Percentiles rank a stretch among this genome's conserved stretches.
These are phyloP conservation scores for Solanum hybrid DNA, from an alignment of 305 asterid species.

Conservation along the genomic window DNA sequence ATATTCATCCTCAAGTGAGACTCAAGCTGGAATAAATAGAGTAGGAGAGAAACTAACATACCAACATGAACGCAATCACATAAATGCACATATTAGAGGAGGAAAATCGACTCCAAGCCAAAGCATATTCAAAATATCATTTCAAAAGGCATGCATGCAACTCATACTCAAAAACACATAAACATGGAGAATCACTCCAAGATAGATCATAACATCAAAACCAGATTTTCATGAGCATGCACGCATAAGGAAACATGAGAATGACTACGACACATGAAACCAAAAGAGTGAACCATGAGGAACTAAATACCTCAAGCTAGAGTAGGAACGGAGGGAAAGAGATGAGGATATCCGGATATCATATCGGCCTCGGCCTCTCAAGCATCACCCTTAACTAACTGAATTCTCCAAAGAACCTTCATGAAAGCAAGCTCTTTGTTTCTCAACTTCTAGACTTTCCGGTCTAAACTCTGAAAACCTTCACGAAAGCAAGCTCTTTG, in stretches of 20 bases:
- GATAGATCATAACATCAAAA: background rate
- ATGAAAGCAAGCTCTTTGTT: no score
- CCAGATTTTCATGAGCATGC: background rate
- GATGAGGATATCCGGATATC: background rate
- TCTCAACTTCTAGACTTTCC: no score
- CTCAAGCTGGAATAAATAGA: background rate
- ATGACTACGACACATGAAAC: background rate
- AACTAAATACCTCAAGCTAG: background rate
- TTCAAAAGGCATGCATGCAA: background rate
- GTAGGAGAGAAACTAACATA: background rate
- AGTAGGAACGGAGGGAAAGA: background rate
- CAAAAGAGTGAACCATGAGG: background rate
- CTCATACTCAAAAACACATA: background rate
- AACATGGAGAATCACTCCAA: background rate
- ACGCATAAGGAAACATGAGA: background rate
- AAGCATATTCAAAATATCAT: background rate
- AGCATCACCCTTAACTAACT: background rate
- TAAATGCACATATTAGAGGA: background rate
- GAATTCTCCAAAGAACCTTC: background rate
- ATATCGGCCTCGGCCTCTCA: background rate
- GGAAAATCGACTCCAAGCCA: background rate
- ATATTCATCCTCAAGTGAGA: background rate
- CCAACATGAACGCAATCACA: background rate
- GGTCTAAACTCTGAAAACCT: background rate
- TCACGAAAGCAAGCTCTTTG: background rate